phyloP scores from a whole-genome alignment of 768 basidiomycete species.

The Termitomyces sp. region DNA sequence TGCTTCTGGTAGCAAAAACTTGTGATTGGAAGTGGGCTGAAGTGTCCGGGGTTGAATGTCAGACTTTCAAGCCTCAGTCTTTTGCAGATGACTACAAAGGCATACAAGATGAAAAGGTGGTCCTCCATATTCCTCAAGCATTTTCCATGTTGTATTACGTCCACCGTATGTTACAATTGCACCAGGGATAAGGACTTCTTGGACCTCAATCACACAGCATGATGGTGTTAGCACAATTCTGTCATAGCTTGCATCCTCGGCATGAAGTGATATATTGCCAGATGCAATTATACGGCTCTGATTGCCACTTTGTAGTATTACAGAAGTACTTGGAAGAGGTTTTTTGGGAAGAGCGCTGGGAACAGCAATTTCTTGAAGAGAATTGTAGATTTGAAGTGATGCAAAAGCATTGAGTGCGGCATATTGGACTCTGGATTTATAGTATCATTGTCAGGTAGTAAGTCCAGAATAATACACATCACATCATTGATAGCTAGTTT shows the following conservation, averaged over 20 bases:
- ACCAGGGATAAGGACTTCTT: background rate
- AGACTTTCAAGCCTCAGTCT: no score
- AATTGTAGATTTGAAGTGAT: constrained; percentile 10
- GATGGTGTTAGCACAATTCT: no score
- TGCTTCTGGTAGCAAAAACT: no score
- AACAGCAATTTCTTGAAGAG: constrained; percentile 3
- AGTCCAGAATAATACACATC: no score
- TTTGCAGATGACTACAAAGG: no score
- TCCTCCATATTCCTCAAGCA: no score
- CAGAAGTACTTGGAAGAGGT: background rate
- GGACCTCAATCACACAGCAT: background rate
- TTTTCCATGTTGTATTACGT: background rate
- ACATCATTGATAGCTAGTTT: no score
- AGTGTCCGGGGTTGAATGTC: no score
- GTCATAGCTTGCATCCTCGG: no score
- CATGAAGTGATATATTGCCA: background rate
- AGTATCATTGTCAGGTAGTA: no score
- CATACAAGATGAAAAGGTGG: no score
- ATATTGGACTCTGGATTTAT: constrained; percentile 11
- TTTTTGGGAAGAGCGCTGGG: constrained; percentile 17
- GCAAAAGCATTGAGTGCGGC: constrained; percentile 18
- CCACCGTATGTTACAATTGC: background rate
- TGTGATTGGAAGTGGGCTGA: no score
- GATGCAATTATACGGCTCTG: background rate
- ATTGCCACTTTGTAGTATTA: background rate